Evolutionary conservation across 2,329 filamentous ascomycete genomes (phyloP).

Genomic region (Ascochyta rabiei): DNA sequence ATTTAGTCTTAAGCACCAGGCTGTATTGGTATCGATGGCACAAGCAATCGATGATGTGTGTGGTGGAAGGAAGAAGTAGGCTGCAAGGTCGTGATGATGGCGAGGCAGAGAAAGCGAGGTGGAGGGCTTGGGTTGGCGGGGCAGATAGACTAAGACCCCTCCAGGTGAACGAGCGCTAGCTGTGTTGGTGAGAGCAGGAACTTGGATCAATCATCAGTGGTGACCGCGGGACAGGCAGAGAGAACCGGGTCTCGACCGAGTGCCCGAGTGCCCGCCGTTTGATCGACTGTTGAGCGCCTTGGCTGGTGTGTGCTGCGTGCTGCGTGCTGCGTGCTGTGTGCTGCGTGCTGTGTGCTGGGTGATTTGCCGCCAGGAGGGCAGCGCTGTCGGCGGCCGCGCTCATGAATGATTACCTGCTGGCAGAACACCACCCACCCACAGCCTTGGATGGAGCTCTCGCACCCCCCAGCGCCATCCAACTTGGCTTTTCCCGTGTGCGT

Average conservation of each 20-base stretch:
- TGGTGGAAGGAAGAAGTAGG: conserved; percentile 21
- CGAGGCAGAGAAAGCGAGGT: conserved; percentile 35
- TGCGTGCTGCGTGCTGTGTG: too few relatives aligned
- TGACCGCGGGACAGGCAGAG: conserved; percentile 2
- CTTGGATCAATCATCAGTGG: conserved; percentile 1
- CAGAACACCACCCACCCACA: conserved; percentile 17
- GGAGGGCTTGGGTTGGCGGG: conserved; percentile 35
- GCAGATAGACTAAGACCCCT: conserved; percentile 41
- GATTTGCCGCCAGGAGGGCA: conserved; percentile 6
- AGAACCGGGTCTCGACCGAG: background rate
- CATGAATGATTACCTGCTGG: conserved; percentile 10
- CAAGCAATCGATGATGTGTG: conserved; percentile 26
- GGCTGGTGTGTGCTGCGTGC: background rate
- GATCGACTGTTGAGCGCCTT: conserved; percentile 7
- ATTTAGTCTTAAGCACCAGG: conserved; percentile 45
- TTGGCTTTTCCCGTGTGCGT: conserved; percentile 48
- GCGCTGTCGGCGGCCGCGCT: conserved; percentile 16
- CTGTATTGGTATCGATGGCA: conserved; percentile 33
- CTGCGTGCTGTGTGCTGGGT: background rate
- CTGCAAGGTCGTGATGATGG: conserved; percentile 27
- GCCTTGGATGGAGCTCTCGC: background rate
- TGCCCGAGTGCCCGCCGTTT: background rate
- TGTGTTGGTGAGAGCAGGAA: conserved; percentile 20
- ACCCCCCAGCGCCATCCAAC: background rate
- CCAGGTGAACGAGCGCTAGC: conserved; percentile 42